phyloP scores from a whole-genome alignment of 768 basidiomycete genomes.

The Calocybe gangraenosa region DNA sequence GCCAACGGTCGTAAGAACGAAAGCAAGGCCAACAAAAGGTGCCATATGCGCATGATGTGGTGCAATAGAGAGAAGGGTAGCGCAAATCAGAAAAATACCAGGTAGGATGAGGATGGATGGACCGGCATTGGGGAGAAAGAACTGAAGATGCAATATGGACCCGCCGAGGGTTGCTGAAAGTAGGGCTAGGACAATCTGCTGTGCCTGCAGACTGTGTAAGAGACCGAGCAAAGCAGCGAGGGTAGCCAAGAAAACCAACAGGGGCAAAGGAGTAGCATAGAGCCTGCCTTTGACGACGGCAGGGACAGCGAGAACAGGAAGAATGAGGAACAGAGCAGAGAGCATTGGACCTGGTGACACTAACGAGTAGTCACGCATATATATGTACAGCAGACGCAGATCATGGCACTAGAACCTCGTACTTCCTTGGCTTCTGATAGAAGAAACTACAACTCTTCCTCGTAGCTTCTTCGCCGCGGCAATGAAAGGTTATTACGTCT shows the following conservation, averaged over 20 bases:
- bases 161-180: constrained; percentile 7
- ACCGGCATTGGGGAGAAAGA: neutral
- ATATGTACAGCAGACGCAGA: no score
- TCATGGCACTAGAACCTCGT: no score
- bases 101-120: constrained; percentile 1
- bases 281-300: constrained; percentile 1
- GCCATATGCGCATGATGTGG: constrained; percentile 7
- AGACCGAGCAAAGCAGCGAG: constrained; percentile 8
- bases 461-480: no score
- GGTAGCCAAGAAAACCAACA: constrained; percentile 9
- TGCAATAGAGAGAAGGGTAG: constrained; percentile 12
- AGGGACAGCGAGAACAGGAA: constrained; percentile 2
- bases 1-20: constrained; percentile 4
- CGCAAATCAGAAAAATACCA: constrained; percentile 7
- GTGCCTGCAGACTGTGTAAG: constrained; percentile 1
- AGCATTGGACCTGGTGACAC: no score
- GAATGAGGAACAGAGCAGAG: constrained; percentile 4
- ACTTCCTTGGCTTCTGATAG: no score
- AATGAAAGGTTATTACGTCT: no score
- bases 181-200: constrained; percentile 10
- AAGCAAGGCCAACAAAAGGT: constrained; percentile 8
- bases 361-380: no score
- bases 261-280: constrained; percentile 8
- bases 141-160: constrained; percentile 10
- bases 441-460: no score